These are phyloP conservation scores for Citrus medica DNA, from an alignment of 345 rosid species.

Conservation along the genomic window DNA sequence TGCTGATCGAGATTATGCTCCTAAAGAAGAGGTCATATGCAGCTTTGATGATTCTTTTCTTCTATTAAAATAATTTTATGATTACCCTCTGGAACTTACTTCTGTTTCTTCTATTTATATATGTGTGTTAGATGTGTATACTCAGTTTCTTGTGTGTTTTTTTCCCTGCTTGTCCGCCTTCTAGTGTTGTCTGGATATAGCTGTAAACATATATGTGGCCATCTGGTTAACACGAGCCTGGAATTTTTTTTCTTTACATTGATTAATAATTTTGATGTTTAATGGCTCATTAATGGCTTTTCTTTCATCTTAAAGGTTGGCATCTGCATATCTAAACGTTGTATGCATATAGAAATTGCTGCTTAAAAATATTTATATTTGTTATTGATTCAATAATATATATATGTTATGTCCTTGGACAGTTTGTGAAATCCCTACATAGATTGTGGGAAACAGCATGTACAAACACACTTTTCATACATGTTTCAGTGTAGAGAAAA, in stretches of 20 bases:
- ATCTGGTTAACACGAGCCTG: too few relatives aligned
- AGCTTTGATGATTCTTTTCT: slow-evolving; percentile 1
- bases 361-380: too few relatives aligned
- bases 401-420: too few relatives aligned
- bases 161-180: too few relatives aligned
- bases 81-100: background rate
- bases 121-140: background rate
- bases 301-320: background rate
- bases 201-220: too few relatives aligned
- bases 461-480: too few relatives aligned
- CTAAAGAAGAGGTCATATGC: slow-evolving; percentile 70
- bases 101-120: background rate
- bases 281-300: background rate
- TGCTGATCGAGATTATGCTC: slow-evolving; percentile 69
- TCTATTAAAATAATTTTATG: background rate
- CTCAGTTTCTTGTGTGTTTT: background rate
- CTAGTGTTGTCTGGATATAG: too few relatives aligned
- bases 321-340: background rate
- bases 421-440: too few relatives aligned
- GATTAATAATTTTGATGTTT: background rate
- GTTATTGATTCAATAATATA: background rate
- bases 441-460: too few relatives aligned
- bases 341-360: background rate
- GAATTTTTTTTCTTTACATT: background rate
- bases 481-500: too few relatives aligned